Conservation (phyloP, 495 filamentous ascomycete genomes). For the Thozetella sp. region DNA sequence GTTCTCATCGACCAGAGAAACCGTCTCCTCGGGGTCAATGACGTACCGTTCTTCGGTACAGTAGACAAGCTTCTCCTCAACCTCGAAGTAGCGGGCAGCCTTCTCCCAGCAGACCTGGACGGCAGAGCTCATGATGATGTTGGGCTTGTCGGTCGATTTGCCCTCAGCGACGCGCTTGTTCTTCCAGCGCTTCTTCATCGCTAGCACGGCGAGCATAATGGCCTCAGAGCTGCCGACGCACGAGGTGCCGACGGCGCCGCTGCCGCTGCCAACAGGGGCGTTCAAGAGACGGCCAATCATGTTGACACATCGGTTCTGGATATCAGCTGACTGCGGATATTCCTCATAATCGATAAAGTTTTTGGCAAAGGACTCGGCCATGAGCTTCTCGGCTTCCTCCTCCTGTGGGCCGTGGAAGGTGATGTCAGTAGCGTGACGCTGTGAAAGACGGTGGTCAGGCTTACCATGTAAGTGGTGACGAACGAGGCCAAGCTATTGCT, state of each 20-base stretch:
- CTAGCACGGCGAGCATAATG: conserved; percentile 86
- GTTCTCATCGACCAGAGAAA: conserved; percentile 88
- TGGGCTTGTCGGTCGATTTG: conserved; percentile 74
- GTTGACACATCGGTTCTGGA: conserved; percentile 89
- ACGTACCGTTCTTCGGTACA: conserved; percentile 81
- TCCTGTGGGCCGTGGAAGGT: conserved; percentile 49
- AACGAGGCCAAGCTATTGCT: conserved; percentile 68
- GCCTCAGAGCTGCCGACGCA: conserved; percentile 87
- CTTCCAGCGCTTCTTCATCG: conserved; percentile 96
- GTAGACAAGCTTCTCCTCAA: conserved; percentile 87
- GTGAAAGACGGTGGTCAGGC: conserved; percentile 5
- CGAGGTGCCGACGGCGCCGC: conserved; percentile 76
- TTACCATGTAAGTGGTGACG: conserved; percentile 86
- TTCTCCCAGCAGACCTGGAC: conserved; percentile 98
- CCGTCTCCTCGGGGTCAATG: conserved; percentile 82
- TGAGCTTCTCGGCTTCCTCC: conserved; percentile 88
- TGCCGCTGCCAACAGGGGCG: conserved; percentile 52
- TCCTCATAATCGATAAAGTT: conserved; percentile 96
- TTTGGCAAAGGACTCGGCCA: conserved; percentile 85
- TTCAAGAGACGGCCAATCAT: conserved; percentile 93
- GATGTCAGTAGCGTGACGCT: neutral
- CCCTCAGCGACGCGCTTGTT: conserved; percentile 78
- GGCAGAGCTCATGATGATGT: conserved; percentile 90
- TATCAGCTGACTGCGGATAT: conserved; percentile 85
- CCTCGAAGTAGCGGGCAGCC: conserved; percentile 90